Conservation (phyloP, 345 rosid genomes). For the Citrus hindsii region DNA sequence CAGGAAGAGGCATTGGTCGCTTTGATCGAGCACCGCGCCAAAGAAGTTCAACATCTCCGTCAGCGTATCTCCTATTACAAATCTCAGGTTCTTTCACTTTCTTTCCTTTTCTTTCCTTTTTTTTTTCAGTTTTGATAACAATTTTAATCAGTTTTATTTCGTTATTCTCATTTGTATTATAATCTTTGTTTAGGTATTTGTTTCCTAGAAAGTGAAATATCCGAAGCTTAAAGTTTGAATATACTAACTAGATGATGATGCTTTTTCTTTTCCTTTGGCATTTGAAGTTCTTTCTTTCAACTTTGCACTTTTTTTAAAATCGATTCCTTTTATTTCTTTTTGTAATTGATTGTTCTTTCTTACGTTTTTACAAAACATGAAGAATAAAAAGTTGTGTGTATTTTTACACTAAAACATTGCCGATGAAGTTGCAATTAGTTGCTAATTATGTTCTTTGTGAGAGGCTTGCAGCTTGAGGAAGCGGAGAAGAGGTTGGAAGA, state of each 20-base stretch:
- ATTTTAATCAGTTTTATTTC: not conserved
- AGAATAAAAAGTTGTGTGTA: not conserved
- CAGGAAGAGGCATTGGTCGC: conserved; percentile 71
- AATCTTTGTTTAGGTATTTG: not conserved
- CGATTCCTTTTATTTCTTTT: not conserved
- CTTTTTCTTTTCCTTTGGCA: not conserved
- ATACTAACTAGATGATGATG: not conserved
- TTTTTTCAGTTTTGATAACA: not conserved
- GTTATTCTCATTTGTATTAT: not conserved
- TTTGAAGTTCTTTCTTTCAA: not conserved
- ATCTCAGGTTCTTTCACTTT: conserved; percentile 46
- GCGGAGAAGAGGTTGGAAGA: conserved; percentile 58
- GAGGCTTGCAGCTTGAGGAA: conserved; percentile 51
- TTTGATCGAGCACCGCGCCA: conserved; percentile 66
- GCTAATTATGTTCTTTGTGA: conserved; percentile 7
- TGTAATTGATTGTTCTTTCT: not conserved
- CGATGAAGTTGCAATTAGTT: not conserved
- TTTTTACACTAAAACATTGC: not conserved
- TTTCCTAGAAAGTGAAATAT: not conserved
- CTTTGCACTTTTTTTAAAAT: not conserved
- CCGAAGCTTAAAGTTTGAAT: not conserved
- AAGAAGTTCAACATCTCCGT: conserved; percentile 57
- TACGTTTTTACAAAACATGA: not conserved
- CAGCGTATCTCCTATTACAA: conserved; percentile 66
- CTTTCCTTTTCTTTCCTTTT: not conserved